Evolutionary conservation across 2,329 filamentous ascomycete genomes (phyloP).

Genomic region (Trichoderma pleuroti): DNA sequence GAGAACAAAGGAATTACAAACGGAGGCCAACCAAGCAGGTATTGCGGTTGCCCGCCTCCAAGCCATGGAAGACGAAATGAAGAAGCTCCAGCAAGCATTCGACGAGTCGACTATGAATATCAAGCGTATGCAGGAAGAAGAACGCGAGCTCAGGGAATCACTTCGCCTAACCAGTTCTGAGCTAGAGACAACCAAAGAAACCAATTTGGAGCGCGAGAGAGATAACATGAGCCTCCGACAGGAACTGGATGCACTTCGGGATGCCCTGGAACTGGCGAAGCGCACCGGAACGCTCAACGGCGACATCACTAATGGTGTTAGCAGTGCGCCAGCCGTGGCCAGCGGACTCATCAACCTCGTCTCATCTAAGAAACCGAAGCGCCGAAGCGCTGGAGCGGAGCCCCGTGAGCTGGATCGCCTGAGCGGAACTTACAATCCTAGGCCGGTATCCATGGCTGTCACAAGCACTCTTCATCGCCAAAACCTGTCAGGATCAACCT

Average conservation of each 20-base stretch:
- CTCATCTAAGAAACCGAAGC: slow-evolving; percentile 93
- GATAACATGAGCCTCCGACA: slow-evolving; percentile 84
- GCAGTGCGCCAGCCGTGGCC: slow-evolving; percentile 48
- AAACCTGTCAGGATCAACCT: slow-evolving; percentile 69
- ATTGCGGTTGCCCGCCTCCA: slow-evolving; percentile 87
- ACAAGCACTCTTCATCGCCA: slow-evolving; percentile 64
- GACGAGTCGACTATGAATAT: slow-evolving; percentile 88
- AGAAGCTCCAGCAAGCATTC: slow-evolving; percentile 81
- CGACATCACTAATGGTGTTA: slow-evolving; percentile 40
- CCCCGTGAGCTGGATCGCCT: slow-evolving; percentile 83
- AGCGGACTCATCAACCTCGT: slow-evolving; percentile 94
- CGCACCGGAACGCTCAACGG: slow-evolving; percentile 73
- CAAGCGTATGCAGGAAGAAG: slow-evolving; percentile 92
- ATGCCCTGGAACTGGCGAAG: slow-evolving; percentile 86
- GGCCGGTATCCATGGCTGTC: slow-evolving; percentile 94
- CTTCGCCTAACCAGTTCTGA: slow-evolving; percentile 76
- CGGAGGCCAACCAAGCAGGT: slow-evolving; percentile 95
- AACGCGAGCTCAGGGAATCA: slow-evolving; percentile 78
- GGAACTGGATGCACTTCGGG: slow-evolving; percentile 84
- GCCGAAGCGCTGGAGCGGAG: slow-evolving; percentile 86
- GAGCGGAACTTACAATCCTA: slow-evolving; percentile 87
- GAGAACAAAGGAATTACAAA: slow-evolving; percentile 88
- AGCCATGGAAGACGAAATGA: slow-evolving; percentile 94
- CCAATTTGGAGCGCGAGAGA: slow-evolving; percentile 71
- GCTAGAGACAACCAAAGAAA: slow-evolving; percentile 72